phyloP scores from a whole-genome alignment of 129 eudicot genomes.

The Saposhnikovia divaricata region DNA sequence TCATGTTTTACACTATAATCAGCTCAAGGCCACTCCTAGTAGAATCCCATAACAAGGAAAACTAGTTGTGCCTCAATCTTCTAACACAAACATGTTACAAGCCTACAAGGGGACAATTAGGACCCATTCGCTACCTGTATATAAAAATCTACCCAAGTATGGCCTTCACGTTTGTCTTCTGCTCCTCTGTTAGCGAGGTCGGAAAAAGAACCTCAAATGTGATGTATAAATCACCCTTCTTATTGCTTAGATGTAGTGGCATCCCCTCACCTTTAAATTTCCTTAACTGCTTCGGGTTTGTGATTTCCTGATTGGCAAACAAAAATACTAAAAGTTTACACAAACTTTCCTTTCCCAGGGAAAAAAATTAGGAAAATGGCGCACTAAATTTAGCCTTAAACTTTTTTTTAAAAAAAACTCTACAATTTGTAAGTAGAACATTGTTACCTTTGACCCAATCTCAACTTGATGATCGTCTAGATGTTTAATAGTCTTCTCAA shows the following conservation, averaged over 20 bases:
- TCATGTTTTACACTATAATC: not conserved
- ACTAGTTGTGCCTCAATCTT: not conserved
- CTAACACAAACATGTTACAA: slow-evolving; percentile 15
- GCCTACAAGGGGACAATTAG: not conserved
- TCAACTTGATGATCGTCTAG: slow-evolving; percentile 81
- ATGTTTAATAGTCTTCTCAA: slow-evolving; percentile 78
- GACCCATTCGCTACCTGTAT: slow-evolving; percentile 1
- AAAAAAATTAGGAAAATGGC: not conserved
- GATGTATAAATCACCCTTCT: slow-evolving; percentile 84
- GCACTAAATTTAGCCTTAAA: not conserved
- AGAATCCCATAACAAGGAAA: not conserved
- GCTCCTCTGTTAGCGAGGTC: slow-evolving; percentile 70
- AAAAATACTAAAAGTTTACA: not conserved
- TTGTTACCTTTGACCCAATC: slow-evolving; percentile 60
- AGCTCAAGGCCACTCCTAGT: not conserved
- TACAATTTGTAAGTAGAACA: not conserved
- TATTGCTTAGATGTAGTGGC: slow-evolving; percentile 81
- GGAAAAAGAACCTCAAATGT: slow-evolving; percentile 91
- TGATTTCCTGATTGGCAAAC: slow-evolving; percentile 44
- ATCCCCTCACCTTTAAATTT: slow-evolving; percentile 95
- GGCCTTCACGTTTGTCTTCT: slow-evolving; percentile 67
- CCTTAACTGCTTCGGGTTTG: slow-evolving; percentile 86
- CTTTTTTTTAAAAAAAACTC: not conserved
- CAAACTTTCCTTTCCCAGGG: not conserved
- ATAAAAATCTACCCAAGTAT: slow-evolving; percentile 40